Evolutionary conservation across 345 rosid species (phyloP), one percentile per base, ranked within the genome.

Genomic region (Citrus cavaleriei): DNA sequence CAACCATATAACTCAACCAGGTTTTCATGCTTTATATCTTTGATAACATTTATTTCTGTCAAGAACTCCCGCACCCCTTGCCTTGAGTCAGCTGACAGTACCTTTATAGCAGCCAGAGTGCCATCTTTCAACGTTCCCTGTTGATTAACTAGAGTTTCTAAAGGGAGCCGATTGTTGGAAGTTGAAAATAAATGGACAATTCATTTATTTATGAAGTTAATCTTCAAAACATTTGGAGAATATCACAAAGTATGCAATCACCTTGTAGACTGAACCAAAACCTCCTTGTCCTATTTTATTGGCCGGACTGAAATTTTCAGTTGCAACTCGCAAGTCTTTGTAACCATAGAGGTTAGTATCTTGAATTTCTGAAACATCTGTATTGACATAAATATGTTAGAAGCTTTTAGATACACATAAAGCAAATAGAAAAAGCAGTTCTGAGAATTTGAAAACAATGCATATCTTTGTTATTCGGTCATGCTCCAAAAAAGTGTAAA

Each of bases 251-350:
- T 21, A 18, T 65, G 68, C 65, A 84, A 74, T 85, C 83, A 92
- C 97, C 97, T 90, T 90, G 86, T 85, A 92, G 67, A 92, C 97
- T 83, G 80, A 81, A 73, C 94, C 97, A 54, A 90, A 90, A 77
- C 94, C 97, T 25, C 97, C 97, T 78, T 89, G 86, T 40, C 97
- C 97, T 70, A 92, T 81, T 83, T 87, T 90, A 74, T 90, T 89
- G 64, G 82, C 83, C 22, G 65, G 79, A 76, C 82, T 81, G 78
- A 92, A 92, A 79, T 86, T 75, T 34, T 74, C 83, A 12, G 97
- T 87, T 25, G 97, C 97, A 76, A 77, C 6, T 65, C 54, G 78
- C 82, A 92, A 74, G 63, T 92, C 94, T 68, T 24, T 80, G 75
- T 90, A 90, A 68, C 84, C 14, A 82, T 84, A 92, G 34, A 80